A percentile compares a stretch with the other conserved stretches of the same genome.
These are phyloP conservation scores for Nyssa sinensis DNA, from an alignment of 148 eudicot genomes.

Conservation along the genomic window DNA sequence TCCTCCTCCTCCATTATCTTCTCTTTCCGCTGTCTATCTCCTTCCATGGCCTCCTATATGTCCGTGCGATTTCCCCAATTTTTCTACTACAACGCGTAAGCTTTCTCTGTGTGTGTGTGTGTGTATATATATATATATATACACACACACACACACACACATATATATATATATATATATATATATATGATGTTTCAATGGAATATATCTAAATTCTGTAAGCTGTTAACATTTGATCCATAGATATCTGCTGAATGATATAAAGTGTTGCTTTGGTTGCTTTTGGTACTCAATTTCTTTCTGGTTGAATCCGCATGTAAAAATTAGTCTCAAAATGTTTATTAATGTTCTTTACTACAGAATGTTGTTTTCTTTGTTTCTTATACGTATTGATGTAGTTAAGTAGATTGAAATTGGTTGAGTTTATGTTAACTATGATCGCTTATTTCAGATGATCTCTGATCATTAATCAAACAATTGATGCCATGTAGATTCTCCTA, in stretches of 20 bases:
- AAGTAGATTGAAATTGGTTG: background rate
- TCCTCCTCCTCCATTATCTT: slow-evolving; percentile 1
- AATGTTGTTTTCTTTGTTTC: background rate
- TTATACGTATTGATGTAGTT: background rate
- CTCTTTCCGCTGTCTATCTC: slow-evolving; percentile 12
- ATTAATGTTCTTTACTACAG: background rate
- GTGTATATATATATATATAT: background rate
- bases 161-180: background rate
- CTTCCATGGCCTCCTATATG: slow-evolving; percentile 32
- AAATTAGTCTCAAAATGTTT: background rate
- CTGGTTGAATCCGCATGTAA: background rate
- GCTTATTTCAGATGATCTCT: background rate
- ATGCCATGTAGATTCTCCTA: background rate
- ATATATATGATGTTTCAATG: background rate
- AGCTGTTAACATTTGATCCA: background rate
- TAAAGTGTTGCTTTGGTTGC: background rate
- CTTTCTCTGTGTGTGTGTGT: background rate
- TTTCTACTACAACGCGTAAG: slow-evolving; percentile 22
- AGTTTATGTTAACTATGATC: background rate
- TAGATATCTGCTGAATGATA: background rate
- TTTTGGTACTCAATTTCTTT: background rate
- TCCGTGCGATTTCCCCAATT: slow-evolving; percentile 14
- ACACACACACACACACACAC: background rate
- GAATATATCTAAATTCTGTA: background rate
- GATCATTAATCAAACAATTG: background rate